Evolutionary conservation across 345 rosid genomes (phyloP).

Genomic region (Schrenkiella parvula): DNA sequence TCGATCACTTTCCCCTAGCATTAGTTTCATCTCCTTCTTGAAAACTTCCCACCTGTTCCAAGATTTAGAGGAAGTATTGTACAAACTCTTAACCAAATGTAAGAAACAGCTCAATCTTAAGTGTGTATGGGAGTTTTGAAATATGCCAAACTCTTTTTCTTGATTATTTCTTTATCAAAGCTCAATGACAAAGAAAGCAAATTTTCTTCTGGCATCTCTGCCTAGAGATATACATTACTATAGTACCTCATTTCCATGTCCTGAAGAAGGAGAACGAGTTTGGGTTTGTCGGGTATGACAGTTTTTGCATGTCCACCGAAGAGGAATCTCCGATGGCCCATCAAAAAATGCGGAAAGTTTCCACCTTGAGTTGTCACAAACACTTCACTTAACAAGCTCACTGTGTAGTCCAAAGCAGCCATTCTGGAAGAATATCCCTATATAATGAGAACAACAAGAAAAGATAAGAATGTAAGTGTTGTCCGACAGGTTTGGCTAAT

Average conservation of each 20-base stretch:
- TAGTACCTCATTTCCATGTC: conserved; percentile 69
- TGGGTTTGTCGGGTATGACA: conserved; percentile 76
- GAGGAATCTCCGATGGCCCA: conserved; percentile 93
- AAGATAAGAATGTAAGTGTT: not conserved
- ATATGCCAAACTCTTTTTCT: not conserved
- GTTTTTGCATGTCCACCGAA: conserved; percentile 88
- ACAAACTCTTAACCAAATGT: not conserved
- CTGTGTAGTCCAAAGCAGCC: conserved; percentile 92
- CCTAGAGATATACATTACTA: not conserved
- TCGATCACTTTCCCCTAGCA: conserved; percentile 81
- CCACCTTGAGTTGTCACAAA: conserved; percentile 96
- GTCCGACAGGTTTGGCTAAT: not conserved
- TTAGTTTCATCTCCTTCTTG: conserved; percentile 57
- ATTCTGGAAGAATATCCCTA: conserved; percentile 88
- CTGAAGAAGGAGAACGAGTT: conserved; percentile 72
- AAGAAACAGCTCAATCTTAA: not conserved
- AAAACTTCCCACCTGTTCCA: conserved; percentile 74
- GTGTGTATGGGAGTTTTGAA: not conserved
- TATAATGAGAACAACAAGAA: conserved; percentile 15
- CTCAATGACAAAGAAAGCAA: not conserved
- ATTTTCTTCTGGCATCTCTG: not conserved
- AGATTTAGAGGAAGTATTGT: not conserved
- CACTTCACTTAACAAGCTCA: conserved; percentile 85
- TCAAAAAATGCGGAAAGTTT: conserved; percentile 90
- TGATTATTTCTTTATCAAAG: not conserved